Conservation (phyloP, 139 green algal species). For the Auxenochlorella pyrenoidosa region DNA sequence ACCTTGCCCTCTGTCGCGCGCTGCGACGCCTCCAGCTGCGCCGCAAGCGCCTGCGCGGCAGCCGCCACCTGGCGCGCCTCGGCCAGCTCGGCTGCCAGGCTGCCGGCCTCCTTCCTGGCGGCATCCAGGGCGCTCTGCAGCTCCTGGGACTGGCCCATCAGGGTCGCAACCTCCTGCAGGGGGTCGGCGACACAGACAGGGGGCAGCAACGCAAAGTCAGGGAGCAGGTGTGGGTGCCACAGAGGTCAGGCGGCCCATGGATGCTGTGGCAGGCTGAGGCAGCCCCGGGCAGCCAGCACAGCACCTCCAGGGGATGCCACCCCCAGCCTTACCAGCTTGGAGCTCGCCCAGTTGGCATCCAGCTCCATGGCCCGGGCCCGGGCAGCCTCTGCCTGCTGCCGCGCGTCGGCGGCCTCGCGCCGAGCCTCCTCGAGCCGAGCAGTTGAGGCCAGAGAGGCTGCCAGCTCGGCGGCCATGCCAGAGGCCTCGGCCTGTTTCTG, state of each 20-base stretch:
- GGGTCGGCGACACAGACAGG: too few species aligned
- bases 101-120: background rate
- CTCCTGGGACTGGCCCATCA: background rate
- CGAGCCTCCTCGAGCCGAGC: background rate
- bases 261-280: too few species aligned
- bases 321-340: too few species aligned
- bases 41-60: background rate
- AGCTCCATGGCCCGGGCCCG: too few species aligned
- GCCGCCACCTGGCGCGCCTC: background rate
- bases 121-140: background rate
- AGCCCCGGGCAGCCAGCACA: too few species aligned
- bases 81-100: background rate
- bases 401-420: background rate
- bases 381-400: background rate
- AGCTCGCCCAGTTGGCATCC: too few species aligned
- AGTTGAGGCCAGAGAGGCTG: background rate
- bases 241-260: too few species aligned
- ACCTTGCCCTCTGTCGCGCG: background rate
- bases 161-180: background rate
- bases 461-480: background rate
- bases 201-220: too few species aligned
- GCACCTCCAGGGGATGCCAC: too few species aligned
- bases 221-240: too few species aligned
- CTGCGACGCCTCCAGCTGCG: conserved; percentile 5
- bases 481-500: background rate